phyloP scores from a whole-genome alignment of 2,329 filamentous ascomycete species.

The Sporothrix phasma region DNA sequence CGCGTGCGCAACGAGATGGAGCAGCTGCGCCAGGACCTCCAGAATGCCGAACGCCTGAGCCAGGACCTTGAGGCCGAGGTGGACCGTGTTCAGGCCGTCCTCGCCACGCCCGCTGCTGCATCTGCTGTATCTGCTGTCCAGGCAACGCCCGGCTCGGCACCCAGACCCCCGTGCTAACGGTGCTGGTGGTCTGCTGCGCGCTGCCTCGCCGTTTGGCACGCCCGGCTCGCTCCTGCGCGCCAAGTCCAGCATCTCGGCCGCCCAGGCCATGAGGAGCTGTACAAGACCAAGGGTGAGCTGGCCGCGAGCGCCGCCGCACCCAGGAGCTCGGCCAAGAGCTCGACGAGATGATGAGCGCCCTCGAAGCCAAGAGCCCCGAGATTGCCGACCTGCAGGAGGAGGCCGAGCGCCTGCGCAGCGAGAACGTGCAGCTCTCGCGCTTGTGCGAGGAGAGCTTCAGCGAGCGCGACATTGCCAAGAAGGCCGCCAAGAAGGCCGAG shows the following conservation, averaged over 20 bases:
- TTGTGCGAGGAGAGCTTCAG: conserved; percentile 73
- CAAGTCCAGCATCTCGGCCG: conserved; percentile 48
- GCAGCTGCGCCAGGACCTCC: conserved; percentile 38
- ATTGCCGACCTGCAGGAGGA: conserved; percentile 77
- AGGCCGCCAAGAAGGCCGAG: conserved; percentile 69
- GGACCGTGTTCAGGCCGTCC: conserved; percentile 41
- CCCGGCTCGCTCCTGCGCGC: conserved; percentile 44
- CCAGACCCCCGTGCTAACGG: conserved; percentile 52
- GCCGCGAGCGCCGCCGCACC: conserved; percentile 64
- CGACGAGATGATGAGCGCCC: conserved; percentile 73
- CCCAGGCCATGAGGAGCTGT: conserved; percentile 54
- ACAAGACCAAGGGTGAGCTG: conserved; percentile 61
- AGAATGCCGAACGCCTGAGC: conserved; percentile 37
- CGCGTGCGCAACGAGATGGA: conserved; percentile 48
- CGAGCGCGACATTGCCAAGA: conserved; percentile 69
- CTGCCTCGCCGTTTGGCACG: conserved; percentile 53
- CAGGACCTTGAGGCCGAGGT: conserved; percentile 44
- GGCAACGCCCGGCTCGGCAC: conserved; percentile 35
- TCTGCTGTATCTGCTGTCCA: conserved; percentile 18
- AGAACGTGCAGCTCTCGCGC: conserved; percentile 75
- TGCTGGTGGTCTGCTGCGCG: conserved; percentile 38
- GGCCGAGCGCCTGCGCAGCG: conserved; percentile 66
- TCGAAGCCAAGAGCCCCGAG: conserved; percentile 81
- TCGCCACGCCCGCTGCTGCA: conserved; percentile 27
- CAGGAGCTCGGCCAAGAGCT: conserved; percentile 66